phyloP scores from a whole-genome alignment of 208 protist species.

The Acanthamoeba castellanii region DNA sequence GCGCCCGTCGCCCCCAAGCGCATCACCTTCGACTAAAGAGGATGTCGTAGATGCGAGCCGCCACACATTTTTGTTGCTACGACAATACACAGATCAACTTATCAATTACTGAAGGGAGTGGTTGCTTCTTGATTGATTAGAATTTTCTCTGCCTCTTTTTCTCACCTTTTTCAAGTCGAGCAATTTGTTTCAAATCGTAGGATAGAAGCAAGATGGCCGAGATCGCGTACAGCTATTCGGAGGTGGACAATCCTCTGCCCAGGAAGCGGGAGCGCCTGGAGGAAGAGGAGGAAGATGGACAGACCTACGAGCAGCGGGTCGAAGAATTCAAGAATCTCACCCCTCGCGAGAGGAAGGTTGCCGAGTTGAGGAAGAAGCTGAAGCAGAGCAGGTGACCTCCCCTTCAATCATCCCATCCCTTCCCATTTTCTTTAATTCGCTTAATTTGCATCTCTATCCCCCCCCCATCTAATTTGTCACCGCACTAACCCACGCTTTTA shows the following conservation, averaged over 20 bases:
- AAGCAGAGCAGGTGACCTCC: not conserved
- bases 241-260: not conserved
- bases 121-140: no score
- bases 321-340: slow-evolving; percentile 1
- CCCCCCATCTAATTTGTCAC: not conserved
- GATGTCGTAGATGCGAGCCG: no score
- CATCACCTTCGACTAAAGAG: slow-evolving; percentile 66
- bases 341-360: slow-evolving; percentile 39
- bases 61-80: no score
- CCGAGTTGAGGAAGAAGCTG: slow-evolving; percentile 35
- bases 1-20: slow-evolving; percentile 46
- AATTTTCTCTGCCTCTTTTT: no score
- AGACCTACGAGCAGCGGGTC: slow-evolving; percentile 5
- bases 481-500: not conserved
- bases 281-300: not conserved
- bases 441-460: not conserved
- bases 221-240: not conserved
- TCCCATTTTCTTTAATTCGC: not conserved
- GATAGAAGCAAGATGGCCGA: not conserved
- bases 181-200: no score
- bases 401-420: not conserved
- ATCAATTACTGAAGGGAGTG: no score
- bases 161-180: not conserved
- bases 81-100: no score
- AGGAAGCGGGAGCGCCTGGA: slow-evolving; percentile 9